Percentiles rank a stretch among this genome's conserved stretches.
Evolutionary conservation across 257 asterid genomes (phyloP).

Genomic region (Nicotiana noctiflora): DNA sequence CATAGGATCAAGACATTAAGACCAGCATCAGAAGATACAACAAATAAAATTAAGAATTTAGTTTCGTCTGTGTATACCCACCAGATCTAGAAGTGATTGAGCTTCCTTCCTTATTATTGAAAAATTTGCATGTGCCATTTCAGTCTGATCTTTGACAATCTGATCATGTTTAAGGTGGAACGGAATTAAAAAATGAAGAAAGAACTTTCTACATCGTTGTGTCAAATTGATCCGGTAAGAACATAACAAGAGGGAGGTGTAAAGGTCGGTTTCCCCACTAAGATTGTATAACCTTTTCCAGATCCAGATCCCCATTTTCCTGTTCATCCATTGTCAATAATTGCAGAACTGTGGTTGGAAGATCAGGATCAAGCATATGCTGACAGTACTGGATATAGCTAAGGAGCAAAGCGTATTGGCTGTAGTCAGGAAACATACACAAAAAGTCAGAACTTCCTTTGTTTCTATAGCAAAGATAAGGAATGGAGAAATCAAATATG

Average conservation of each 20-base stretch:
- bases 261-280: not conserved
- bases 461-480: conserved; percentile 9
- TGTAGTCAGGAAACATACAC: conserved; percentile 32
- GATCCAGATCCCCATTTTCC: conserved; percentile 69
- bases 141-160: conserved; percentile 90
- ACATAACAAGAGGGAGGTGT: not conserved
- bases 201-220: not conserved
- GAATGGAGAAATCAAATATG: not conserved
- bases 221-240: not conserved
- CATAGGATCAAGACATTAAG: not conserved
- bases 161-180: conserved; percentile 22
- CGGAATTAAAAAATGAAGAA: not conserved
- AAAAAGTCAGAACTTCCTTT: conserved; percentile 14
- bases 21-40: not conserved
- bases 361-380: conserved; percentile 86
- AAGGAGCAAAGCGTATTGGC: conserved; percentile 95
- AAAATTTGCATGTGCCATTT: conserved; percentile 66
- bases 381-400: conserved; percentile 91
- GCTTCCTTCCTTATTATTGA: conserved; percentile 77
- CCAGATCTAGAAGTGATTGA: conserved; percentile 75
- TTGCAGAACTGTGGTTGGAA: conserved; percentile 63
- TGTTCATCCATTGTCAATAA: conserved; percentile 66
- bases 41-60: not conserved
- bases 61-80: conserved; percentile 20
- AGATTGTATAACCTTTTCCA: conserved; percentile 59